A percentile compares a stretch with the other conserved stretches of the same genome.
Conservation (phyloP, 1,284 basidiomycete genomes). For the Termitomyces sp. region DNA sequence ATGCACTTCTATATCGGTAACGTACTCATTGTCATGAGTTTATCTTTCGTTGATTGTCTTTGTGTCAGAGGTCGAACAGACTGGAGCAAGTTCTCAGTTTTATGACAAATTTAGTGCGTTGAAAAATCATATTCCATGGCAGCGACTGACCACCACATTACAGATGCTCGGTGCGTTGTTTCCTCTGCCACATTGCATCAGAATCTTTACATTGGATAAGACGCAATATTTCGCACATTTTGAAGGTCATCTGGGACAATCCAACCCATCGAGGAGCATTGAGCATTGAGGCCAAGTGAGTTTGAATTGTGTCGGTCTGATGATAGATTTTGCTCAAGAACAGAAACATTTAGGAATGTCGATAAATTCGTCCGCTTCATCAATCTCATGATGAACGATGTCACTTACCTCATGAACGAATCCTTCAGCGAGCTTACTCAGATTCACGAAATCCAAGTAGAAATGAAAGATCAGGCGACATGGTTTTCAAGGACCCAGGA, state of each 20-base stretch:
- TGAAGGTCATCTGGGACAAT: constrained; percentile 89
- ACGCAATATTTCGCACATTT: constrained; percentile 79
- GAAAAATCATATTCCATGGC: constrained; percentile 11
- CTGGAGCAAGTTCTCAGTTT: constrained; percentile 96
- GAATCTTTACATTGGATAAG: constrained; percentile 32
- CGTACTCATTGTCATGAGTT: constrained; percentile 17
- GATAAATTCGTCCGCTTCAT: constrained; percentile 94
- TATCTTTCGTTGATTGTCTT: background rate
- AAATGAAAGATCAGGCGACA: constrained; percentile 71
- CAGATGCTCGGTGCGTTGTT: constrained; percentile 54
- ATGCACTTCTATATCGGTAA: constrained; percentile 94
- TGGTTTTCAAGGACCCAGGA: constrained; percentile 68
- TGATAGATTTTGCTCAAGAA: constrained; percentile 26
- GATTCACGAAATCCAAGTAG: constrained; percentile 81
- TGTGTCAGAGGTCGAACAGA: constrained; percentile 88
- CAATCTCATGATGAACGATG: constrained; percentile 99
- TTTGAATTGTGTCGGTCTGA: constrained; percentile 14
- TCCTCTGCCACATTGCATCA: background rate
- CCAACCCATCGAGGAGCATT: constrained; percentile 82
- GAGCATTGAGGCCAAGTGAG: constrained; percentile 70
- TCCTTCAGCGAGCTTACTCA: constrained; percentile 86
- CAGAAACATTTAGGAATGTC: constrained; percentile 51
- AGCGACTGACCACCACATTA: background rate
- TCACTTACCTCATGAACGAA: constrained; percentile 97
- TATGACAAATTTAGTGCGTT: constrained; percentile 94